phyloP scores from a whole-genome alignment of 1,284 basidiomycete species.

The Laetiporus sulphureus region DNA sequence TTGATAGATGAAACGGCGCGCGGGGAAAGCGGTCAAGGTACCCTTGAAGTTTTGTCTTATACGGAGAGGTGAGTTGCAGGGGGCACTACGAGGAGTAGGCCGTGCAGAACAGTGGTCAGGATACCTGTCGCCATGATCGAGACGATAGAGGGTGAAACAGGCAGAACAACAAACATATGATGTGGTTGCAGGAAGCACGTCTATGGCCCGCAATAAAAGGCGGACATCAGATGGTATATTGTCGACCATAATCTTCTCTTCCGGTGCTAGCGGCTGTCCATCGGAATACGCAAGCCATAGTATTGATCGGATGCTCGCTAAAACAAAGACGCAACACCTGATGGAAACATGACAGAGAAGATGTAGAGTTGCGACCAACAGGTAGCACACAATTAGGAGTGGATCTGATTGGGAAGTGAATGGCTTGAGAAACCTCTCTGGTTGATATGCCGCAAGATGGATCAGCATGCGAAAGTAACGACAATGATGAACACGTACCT shows the following conservation, averaged over 20 bases:
- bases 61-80: not conserved
- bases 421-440: too few relatives aligned
- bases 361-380: not conserved
- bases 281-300: not conserved
- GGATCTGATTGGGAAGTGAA: not conserved
- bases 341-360: constrained; percentile 1
- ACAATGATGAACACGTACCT: not conserved
- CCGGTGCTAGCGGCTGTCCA: not conserved
- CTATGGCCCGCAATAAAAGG: not conserved
- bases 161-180: constrained; percentile 1
- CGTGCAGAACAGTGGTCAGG: not conserved
- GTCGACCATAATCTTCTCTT: not conserved
- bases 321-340: not conserved
- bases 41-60: not conserved
- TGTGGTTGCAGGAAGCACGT: not conserved
- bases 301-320: not conserved
- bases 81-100: not conserved
- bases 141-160: not conserved
- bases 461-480: too few relatives aligned
- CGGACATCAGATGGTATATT: not conserved
- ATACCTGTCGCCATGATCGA: not conserved
- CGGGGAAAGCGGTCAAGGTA: not conserved
- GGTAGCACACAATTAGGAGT: not conserved
- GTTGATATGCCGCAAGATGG: too few relatives aligned
- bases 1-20: constrained; percentile 8